Conservation (phyloP, 768 basidiomycete species). For the Sporobolomyces pararoseus region DNA sequence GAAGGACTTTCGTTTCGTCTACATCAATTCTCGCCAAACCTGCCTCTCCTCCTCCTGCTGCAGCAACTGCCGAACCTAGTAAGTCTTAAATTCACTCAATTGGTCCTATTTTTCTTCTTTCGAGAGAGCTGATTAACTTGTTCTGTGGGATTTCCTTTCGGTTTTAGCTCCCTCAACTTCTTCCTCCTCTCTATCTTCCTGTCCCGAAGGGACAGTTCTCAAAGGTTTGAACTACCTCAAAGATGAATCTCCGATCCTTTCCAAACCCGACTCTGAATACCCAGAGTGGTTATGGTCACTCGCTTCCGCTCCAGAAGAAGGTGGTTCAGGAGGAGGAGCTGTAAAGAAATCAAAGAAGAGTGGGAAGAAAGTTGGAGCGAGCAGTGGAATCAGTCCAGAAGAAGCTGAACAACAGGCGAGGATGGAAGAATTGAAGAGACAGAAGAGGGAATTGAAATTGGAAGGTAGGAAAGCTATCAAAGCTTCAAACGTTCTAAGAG, state of each 20-base stretch:
- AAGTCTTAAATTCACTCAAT: neutral
- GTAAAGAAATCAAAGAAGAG: neutral
- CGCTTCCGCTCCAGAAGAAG: neutral
- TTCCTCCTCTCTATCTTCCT: conserved; percentile 20
- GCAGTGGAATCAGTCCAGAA: too few relatives aligned
- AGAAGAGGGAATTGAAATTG: conserved; percentile 30
- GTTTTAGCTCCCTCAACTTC: neutral
- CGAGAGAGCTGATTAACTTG: neutral
- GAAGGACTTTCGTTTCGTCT: neutral
- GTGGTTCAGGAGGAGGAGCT: neutral
- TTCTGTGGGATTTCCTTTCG: neutral
- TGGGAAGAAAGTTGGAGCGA: neutral
- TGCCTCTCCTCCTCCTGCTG: neutral
- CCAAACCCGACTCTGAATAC: conserved; percentile 50
- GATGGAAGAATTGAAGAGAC: conserved; percentile 4
- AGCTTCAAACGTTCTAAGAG: conserved; percentile 48
- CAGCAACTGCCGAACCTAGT: neutral
- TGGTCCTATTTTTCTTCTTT: neutral
- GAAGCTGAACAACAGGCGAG: neutral
- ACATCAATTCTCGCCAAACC: conserved; percentile 3
- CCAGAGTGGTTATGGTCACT: conserved; percentile 51
- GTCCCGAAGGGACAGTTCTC: conserved; percentile 49
- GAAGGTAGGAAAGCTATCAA: conserved; percentile 47
- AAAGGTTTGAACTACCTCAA: conserved; percentile 50
- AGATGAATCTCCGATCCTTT: conserved; percentile 50